Percentiles rank a stretch among this genome's conserved stretches.
phyloP scores from a whole-genome alignment of 495 filamentous ascomycete genomes.

The Amniculicola lignicola region DNA sequence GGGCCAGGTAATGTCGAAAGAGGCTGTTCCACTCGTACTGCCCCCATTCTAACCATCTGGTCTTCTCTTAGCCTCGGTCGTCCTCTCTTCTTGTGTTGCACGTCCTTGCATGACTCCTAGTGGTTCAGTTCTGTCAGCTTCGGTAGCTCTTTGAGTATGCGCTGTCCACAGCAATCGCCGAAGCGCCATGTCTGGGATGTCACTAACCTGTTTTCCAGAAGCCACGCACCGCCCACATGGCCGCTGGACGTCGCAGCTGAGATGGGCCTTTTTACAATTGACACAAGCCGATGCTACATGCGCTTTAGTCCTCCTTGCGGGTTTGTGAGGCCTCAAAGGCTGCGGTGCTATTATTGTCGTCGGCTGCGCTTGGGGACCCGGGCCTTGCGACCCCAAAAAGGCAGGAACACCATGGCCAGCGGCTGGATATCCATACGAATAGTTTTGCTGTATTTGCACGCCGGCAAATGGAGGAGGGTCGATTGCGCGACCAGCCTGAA shows the following conservation, averaged over 20 bases:
- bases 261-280: constrained; percentile 94
- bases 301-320: constrained; percentile 82
- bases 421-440: constrained; percentile 29
- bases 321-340: constrained; percentile 44
- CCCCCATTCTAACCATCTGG: constrained; percentile 41
- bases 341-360: constrained; percentile 33
- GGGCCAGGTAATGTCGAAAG: constrained; percentile 13
- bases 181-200: constrained; percentile 5
- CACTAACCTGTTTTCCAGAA: constrained; percentile 60
- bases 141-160: not conserved
- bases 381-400: constrained; percentile 22
- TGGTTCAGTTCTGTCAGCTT: constrained; percentile 6
- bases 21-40: constrained; percentile 1
- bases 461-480: constrained; percentile 18
- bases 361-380: constrained; percentile 35
- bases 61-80: constrained; percentile 90
- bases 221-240: constrained; percentile 62
- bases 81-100: constrained; percentile 94
- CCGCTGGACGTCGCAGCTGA: constrained; percentile 68
- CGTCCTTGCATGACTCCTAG: constrained; percentile 84
- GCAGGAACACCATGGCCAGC: constrained; percentile 25
- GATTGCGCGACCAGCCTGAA: constrained; percentile 14
- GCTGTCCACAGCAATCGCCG: not conserved
- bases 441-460: constrained; percentile 27
- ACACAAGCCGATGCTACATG: constrained; percentile 97